Conservation (phyloP, 805 yeast species). For the Ogataea trehalophila region DNA sequence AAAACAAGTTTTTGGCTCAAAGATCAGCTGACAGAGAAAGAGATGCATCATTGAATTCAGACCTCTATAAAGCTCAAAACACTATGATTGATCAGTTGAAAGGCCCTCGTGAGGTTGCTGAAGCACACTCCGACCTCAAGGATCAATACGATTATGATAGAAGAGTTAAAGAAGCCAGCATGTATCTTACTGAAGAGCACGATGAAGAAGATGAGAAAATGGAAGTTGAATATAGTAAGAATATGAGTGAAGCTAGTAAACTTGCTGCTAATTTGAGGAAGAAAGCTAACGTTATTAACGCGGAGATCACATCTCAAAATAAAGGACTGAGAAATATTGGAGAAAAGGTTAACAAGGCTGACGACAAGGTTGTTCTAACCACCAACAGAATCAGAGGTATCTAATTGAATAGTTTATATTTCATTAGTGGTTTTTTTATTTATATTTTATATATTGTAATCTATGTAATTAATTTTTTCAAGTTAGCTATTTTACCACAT, state of each 20-base stretch:
- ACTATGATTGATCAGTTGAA: constrained; percentile 43
- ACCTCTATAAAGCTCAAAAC: constrained; percentile 24
- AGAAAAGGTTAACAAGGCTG: constrained; percentile 79
- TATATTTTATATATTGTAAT: background rate
- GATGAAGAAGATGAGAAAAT: constrained; percentile 91
- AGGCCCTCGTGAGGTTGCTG: constrained; percentile 20
- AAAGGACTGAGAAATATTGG: constrained; percentile 67
- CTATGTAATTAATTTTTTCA: too few relatives aligned
- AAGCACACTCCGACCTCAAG: constrained; percentile 25
- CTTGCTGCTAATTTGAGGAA: constrained; percentile 67
- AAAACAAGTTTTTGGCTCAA: constrained; percentile 58
- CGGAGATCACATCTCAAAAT: constrained; percentile 78
- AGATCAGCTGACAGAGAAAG: constrained; percentile 27
- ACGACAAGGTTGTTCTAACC: constrained; percentile 54
- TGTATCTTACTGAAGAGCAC: constrained; percentile 73
- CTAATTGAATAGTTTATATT: constrained; percentile 3
- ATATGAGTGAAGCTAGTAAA: constrained; percentile 70
- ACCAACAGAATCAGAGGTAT: constrained; percentile 31
- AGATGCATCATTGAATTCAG: constrained; percentile 23
- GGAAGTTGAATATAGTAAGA: constrained; percentile 81
- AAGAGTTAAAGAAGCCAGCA: constrained; percentile 52
- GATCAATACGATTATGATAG: constrained; percentile 48
- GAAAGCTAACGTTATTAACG: constrained; percentile 67
- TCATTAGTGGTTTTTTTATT: background rate
- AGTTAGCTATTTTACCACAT: background rate